phyloP scores from a whole-genome alignment of 305 asterid genomes.

The Fraxinus platypoda region DNA sequence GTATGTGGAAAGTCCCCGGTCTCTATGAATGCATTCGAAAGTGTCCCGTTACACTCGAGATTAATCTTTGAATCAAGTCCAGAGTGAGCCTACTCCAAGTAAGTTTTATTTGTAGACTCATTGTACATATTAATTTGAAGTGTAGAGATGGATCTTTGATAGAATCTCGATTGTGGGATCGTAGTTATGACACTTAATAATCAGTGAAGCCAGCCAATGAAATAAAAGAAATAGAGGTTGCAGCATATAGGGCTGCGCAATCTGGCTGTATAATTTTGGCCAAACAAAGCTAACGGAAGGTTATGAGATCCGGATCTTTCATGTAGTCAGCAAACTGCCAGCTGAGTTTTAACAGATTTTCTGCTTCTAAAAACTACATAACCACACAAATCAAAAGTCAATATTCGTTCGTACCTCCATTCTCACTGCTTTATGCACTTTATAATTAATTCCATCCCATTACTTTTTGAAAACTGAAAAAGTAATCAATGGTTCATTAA shows the following conservation, averaged over 20 bases:
- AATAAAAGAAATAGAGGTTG: neutral
- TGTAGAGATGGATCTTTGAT: neutral
- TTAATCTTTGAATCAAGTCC: neutral
- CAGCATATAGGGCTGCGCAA: neutral
- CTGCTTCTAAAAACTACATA: slow-evolving; percentile 19
- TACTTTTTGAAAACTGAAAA: neutral
- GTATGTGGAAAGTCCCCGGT: neutral
- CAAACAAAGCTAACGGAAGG: slow-evolving; percentile 70
- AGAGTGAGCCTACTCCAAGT: neutral
- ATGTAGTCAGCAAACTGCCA: slow-evolving; percentile 34
- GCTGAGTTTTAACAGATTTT: slow-evolving; percentile 18
- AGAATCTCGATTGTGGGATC: neutral
- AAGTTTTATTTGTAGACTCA: neutral
- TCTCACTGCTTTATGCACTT: neutral
- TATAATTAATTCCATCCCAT: neutral
- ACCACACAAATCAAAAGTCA: neutral
- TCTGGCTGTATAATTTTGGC: slow-evolving; percentile 8
- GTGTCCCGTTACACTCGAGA: neutral
- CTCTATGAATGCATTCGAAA: neutral
- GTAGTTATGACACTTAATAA: neutral
- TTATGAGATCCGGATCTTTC: slow-evolving; percentile 29
- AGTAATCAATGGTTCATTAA: neutral
- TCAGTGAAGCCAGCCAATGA: neutral
- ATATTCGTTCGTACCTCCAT: neutral
- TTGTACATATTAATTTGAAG: neutral